Conservation (phyloP, 75 land plant genomes). For the Azolla pinnata region DNA sequence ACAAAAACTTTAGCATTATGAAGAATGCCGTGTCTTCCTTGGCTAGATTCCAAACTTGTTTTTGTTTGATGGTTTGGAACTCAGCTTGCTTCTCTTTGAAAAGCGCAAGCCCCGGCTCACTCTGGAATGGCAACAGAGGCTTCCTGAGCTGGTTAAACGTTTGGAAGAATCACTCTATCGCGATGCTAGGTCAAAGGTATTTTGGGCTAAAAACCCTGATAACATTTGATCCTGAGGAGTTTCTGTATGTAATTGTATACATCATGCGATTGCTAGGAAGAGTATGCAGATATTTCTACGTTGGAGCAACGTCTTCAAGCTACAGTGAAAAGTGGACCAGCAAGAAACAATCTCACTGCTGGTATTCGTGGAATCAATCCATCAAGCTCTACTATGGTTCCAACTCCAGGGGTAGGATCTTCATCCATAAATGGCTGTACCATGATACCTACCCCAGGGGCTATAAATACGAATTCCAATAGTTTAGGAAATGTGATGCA, state of each 20-base stretch:
- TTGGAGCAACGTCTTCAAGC: constrained; percentile 50
- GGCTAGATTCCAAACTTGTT: too few relatives aligned
- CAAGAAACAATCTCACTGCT: constrained; percentile 26
- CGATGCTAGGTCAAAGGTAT: constrained; percentile 52
- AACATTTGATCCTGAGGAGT: too few relatives aligned
- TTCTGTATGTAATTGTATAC: background rate
- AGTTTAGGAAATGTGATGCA: background rate
- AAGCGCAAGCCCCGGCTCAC: constrained; percentile 20
- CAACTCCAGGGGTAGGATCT: constrained; percentile 69
- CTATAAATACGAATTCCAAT: constrained; percentile 4
- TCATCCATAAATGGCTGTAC: constrained; percentile 20
- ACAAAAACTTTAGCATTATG: too few relatives aligned
- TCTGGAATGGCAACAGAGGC: constrained; percentile 33
- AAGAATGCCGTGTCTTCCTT: too few relatives aligned
- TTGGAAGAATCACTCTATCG: constrained; percentile 51
- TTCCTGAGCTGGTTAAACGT: constrained; percentile 52
- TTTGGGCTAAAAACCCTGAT: background rate
- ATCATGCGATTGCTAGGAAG: constrained; percentile 34
- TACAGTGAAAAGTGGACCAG: constrained; percentile 23
- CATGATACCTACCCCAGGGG: constrained; percentile 38
- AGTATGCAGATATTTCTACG: constrained; percentile 51
- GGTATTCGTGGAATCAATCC: constrained; percentile 14
- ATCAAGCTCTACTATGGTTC: constrained; percentile 52
- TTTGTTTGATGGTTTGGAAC: background rate
- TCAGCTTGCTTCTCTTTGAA: constrained; percentile 29